Conservation (phyloP, 345 rosid species). For the Sonneratia caseolaris region DNA sequence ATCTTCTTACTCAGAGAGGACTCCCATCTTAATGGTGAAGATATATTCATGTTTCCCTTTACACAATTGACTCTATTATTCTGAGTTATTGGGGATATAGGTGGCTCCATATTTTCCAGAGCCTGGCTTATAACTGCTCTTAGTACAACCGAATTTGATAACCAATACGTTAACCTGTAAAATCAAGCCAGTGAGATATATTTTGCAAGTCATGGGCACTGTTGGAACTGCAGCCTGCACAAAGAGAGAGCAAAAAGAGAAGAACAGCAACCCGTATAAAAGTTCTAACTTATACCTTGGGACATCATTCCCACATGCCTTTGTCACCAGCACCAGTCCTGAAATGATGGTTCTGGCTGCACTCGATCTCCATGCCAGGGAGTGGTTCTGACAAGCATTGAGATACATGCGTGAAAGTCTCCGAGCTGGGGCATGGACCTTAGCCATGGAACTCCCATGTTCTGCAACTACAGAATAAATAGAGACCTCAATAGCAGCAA, state of each 20-base stretch:
- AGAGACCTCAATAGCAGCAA: slow-evolving; percentile 84
- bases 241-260: neutral
- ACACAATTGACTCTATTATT: slow-evolving; percentile 26
- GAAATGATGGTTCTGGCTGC: slow-evolving; percentile 81
- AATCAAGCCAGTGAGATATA: neutral
- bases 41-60: slow-evolving; percentile 25
- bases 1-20: slow-evolving; percentile 30
- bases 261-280: neutral
- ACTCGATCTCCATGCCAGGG: slow-evolving; percentile 48
- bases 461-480: slow-evolving; percentile 81
- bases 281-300: slow-evolving; percentile 48
- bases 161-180: slow-evolving; percentile 82
- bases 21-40: slow-evolving; percentile 56
- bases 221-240: neutral
- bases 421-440: slow-evolving; percentile 93
- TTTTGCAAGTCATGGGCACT: neutral
- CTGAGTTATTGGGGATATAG: slow-evolving; percentile 21
- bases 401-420: slow-evolving; percentile 84
- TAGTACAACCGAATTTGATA: slow-evolving; percentile 72
- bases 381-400: slow-evolving; percentile 49
- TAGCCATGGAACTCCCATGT: slow-evolving; percentile 79
- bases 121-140: slow-evolving; percentile 58
- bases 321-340: slow-evolving; percentile 69
- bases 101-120: slow-evolving; percentile 22
- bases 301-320: slow-evolving; percentile 94